Base-by-base conservation (phyloP, 1,284 basidiomycete species). In the Entoloma clypeatum region DNA sequence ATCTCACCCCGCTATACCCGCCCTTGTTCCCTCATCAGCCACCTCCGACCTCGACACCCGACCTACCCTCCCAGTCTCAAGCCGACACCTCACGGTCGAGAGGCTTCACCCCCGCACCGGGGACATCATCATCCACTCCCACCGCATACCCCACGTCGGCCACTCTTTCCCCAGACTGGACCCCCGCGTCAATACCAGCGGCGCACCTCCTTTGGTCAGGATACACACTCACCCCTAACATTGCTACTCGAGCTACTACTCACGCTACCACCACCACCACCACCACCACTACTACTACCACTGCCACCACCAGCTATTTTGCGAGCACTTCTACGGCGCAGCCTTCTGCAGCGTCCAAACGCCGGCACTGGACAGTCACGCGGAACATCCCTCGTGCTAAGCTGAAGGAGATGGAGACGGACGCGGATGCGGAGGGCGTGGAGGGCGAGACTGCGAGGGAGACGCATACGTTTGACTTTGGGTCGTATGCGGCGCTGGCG, bases 401-500 rank as follows among this genome's bases (percentile, higher is more conserved):
- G 39, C 65, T 59, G 18, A 80, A 74, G 50, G 78, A 79, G 7
- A 80, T 73, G 50, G 78, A 79, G 7, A 68, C 62, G 28, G 77
- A 77, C 1, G 72, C 77, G 1, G 77, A 77, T 3, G 57, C 63
- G 6, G 61, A 62, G 37, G 31, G 35, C 1, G 44, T 45, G 16
- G 60, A 60, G 23, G 45, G 71, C 68, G 73, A 75, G 44, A 57
- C 56, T 3, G 63, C 74, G 2, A 72, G 77, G 11, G 75, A 79
- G 29, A 64, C 71, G 0, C 73, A 73, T 24, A 62, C 73, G 2
- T 53, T 67, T 0, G 84, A 86, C 56, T 84, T 72, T 51, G 84
- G 84, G 2, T 69, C 75, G 5, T 78, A 78, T 52, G 70, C 79
- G 0, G 50, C 64, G 3, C 61, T 85, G 6, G 63, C 68, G 4